Evolutionary conservation across 306 rosid species (phyloP).

Genomic region (Dicorynia guianensis): DNA sequence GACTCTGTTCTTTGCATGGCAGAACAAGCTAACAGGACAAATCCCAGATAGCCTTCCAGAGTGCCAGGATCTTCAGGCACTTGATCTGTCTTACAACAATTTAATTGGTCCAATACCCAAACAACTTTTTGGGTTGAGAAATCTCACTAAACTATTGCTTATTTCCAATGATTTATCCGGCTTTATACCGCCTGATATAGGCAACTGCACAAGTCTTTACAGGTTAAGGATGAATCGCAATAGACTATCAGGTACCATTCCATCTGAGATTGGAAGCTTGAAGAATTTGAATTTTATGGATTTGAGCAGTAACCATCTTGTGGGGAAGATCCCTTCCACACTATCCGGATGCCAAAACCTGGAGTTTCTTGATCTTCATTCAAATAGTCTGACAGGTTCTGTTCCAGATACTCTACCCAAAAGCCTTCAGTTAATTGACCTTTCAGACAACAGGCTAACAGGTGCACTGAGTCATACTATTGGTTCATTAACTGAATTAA

Average conservation of each 20-base stretch:
- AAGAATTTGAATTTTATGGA: slow-evolving; percentile 73
- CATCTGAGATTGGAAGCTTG: slow-evolving; percentile 80
- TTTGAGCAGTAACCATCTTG: slow-evolving; percentile 69
- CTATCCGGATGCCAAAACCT: slow-evolving; percentile 71
- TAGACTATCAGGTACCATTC: slow-evolving; percentile 76
- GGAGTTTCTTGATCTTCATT: slow-evolving; percentile 85
- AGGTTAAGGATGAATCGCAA: slow-evolving; percentile 75
- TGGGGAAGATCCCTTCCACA: slow-evolving; percentile 74
- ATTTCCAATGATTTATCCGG: slow-evolving; percentile 86
- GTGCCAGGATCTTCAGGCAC: slow-evolving; percentile 69
- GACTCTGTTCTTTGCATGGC: slow-evolving; percentile 80
- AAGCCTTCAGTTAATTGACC: slow-evolving; percentile 71
- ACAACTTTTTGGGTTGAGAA: slow-evolving; percentile 61
- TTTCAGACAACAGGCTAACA: slow-evolving; percentile 71
- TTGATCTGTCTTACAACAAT: slow-evolving; percentile 85
- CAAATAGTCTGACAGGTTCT: slow-evolving; percentile 72
- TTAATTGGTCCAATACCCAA: slow-evolving; percentile 76
- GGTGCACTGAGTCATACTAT: slow-evolving; percentile 64
- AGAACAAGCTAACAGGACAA: slow-evolving; percentile 78
- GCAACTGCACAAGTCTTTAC: slow-evolving; percentile 75
- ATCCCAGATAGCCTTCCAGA: slow-evolving; percentile 78
- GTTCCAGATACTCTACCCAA: slow-evolving; percentile 76
- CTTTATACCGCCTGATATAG: slow-evolving; percentile 83
- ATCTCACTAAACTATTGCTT: slow-evolving; percentile 78
- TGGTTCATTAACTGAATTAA: slow-evolving; percentile 70